Conservation (phyloP, 192 early-diverging fungal species). For the Radiomyces spectabilis region DNA sequence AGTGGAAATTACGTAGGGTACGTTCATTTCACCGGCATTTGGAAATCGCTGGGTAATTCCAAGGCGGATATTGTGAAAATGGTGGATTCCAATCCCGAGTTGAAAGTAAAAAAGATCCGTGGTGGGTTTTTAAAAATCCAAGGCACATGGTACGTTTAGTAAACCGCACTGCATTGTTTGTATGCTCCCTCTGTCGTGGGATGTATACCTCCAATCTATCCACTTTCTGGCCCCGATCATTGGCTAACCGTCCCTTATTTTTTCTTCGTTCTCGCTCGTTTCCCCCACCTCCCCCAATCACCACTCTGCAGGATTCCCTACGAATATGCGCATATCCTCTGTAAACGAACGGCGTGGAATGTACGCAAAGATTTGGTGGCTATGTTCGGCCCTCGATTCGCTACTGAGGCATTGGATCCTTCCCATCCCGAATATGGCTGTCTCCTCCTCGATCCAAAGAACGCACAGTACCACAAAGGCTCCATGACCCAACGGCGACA, state of each 20-base stretch:
- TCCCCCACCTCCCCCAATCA: too few relatives aligned
- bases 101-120: conserved; percentile 49
- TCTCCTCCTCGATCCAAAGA: conserved; percentile 19
- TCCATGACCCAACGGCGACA: conserved; percentile 1
- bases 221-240: not conserved
- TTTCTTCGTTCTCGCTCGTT: too few relatives aligned
- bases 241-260: too few relatives aligned
- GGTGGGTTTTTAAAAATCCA: conserved; percentile 55
- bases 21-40: conserved; percentile 55
- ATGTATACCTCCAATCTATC: not conserved
- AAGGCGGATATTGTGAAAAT: conserved; percentile 56
- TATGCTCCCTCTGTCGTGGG: too few relatives aligned
- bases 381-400: conserved; percentile 31
- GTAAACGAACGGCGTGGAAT: conserved; percentile 27
- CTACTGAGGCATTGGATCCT: conserved; percentile 18
- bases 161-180: not conserved
- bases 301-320: conserved; percentile 42
- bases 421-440: conserved; percentile 25
- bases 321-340: conserved; percentile 29
- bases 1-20: conserved; percentile 33
- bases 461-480: conserved; percentile 4
- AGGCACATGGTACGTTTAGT: conserved; percentile 46
- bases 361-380: conserved; percentile 31
- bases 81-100: conserved; percentile 49
- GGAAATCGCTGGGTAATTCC: conserved; percentile 52